Evolutionary conservation across 306 rosid species (phyloP).

Genomic region (Crataegus laevigata): DNA sequence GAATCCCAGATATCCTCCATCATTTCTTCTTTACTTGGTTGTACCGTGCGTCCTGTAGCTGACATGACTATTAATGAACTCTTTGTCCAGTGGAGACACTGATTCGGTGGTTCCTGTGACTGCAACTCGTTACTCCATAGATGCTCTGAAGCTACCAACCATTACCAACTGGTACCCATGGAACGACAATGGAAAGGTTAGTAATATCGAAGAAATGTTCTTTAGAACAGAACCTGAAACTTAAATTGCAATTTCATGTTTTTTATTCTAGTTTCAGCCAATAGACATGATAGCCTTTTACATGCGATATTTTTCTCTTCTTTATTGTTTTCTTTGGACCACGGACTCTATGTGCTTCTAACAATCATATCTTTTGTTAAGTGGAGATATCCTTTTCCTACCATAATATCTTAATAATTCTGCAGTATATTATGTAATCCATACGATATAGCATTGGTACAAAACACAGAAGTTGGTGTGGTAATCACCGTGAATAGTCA

Average conservation of each 20-base stretch:
- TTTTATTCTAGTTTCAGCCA: not conserved
- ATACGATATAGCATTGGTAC: not conserved
- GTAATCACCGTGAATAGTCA: not conserved
- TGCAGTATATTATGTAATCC: not conserved
- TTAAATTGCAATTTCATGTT: not conserved
- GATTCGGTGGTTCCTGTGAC: slow-evolving; percentile 87
- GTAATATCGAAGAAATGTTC: slow-evolving; percentile 20
- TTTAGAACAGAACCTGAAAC: not conserved
- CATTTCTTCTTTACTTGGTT: not conserved
- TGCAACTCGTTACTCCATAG: slow-evolving; percentile 82
- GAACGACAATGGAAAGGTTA: slow-evolving; percentile 79
- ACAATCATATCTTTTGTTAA: not conserved
- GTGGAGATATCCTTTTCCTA: not conserved
- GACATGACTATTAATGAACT: slow-evolving; percentile 9
- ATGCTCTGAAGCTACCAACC: slow-evolving; percentile 80
- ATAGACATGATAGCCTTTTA: not conserved
- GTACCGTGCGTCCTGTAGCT: not conserved
- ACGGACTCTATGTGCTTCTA: not conserved
- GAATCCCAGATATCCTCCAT: not conserved
- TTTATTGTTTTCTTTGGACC: not conserved
- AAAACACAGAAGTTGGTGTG: not conserved
- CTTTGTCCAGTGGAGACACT: slow-evolving; percentile 69
- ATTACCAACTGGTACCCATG: slow-evolving; percentile 77
- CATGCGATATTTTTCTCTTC: not conserved
- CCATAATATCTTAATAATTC: not conserved